Conservation (phyloP, 345 rosid genomes). For the Cardamine resedifolia region DNA sequence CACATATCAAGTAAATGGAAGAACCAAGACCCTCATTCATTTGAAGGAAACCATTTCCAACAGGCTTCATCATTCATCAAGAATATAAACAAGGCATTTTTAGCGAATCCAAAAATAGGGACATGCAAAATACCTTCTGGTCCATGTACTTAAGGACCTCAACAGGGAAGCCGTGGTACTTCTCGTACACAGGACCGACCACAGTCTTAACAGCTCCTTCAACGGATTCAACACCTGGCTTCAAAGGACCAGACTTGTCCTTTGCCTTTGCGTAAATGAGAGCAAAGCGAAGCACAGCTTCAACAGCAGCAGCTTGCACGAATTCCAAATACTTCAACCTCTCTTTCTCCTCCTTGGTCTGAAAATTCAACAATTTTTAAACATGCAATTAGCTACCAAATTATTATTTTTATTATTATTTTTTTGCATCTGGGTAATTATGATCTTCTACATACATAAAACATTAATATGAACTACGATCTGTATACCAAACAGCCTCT, state of each 20-base stretch:
- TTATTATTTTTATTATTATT: too few relatives aligned
- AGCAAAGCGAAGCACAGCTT: constrained; percentile 54
- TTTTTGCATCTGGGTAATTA: neutral
- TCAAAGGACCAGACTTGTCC: constrained; percentile 79
- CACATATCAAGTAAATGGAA: neutral
- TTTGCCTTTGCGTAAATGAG: constrained; percentile 67
- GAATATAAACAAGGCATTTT: neutral
- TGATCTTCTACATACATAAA: neutral
- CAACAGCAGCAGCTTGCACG: constrained; percentile 71
- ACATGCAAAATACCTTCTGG: constrained; percentile 53
- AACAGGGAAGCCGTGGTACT: constrained; percentile 63
- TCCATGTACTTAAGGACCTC: constrained; percentile 75
- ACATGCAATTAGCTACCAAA: constrained; percentile 14
- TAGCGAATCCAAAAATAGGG: neutral
- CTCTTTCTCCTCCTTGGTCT: constrained; percentile 44
- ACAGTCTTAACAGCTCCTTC: constrained; percentile 81
- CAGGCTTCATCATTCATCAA: neutral
- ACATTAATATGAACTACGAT: neutral
- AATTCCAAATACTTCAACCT: constrained; percentile 75
- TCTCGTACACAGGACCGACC: constrained; percentile 71
- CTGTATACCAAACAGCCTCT: neutral
- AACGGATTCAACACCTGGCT: constrained; percentile 74
- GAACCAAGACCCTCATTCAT: neutral
- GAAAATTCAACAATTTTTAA: neutral
- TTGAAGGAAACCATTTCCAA: too few relatives aligned